These are phyloP conservation scores for Backusella morwellensis DNA, from an alignment of 192 early-diverging fungal genomes.

Conservation along the genomic window DNA sequence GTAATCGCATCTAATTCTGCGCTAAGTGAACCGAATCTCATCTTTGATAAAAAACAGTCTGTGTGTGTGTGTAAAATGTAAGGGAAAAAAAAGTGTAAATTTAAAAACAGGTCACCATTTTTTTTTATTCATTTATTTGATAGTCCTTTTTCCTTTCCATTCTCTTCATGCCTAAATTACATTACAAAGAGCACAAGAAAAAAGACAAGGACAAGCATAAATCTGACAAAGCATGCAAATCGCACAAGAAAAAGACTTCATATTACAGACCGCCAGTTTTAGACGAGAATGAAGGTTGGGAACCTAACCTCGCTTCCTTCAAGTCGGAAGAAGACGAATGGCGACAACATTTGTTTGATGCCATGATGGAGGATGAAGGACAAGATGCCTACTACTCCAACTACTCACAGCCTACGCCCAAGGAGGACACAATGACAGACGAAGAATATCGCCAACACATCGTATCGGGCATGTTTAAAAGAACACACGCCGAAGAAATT, in stretches of 20 bases:
- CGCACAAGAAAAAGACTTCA: not conserved
- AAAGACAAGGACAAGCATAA: not conserved
- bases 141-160: not conserved
- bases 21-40: slow-evolving; percentile 1
- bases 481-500: slow-evolving; percentile 22
- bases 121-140: too few species aligned
- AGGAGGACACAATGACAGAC: slow-evolving; percentile 18
- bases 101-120: too few species aligned
- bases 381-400: slow-evolving; percentile 17
- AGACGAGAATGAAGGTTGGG: slow-evolving; percentile 26
- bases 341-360: slow-evolving; percentile 32
- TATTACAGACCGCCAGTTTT: slow-evolving; percentile 21
- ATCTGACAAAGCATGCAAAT: not conserved
- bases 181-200: slow-evolving; percentile 8
- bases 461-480: slow-evolving; percentile 22
- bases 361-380: slow-evolving; percentile 34
- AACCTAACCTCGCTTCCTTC: not conserved
- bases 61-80: not conserved
- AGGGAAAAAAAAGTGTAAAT: not conserved
- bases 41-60: not conserved
- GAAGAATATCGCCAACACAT: slow-evolving; percentile 37
- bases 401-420: not conserved
- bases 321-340: slow-evolving; percentile 25
- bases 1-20: slow-evolving; percentile 24
- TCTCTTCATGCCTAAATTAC: slow-evolving; percentile 22